These are phyloP conservation scores for Fusarium virguliforme DNA, from an alignment of 2,329 filamentous ascomycete species.

Conservation along the genomic window DNA sequence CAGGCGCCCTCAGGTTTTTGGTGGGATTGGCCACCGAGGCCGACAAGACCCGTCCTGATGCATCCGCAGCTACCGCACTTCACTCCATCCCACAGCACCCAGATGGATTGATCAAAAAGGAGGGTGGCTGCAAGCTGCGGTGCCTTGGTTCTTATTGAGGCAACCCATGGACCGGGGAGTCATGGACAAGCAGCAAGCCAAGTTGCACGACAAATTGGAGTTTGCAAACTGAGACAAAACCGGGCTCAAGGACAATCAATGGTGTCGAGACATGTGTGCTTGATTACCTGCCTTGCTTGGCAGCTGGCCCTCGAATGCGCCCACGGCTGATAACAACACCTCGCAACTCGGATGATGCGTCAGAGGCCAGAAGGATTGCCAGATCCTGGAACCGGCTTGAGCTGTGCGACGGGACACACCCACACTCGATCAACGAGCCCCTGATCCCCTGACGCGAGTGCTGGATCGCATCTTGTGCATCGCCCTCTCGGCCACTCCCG, in stretches of 20 bases:
- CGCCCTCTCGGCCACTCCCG: conserved; percentile 46
- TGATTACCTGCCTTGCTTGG: conserved; percentile 30
- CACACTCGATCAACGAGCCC: conserved; percentile 32
- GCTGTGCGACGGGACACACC: conserved; percentile 46
- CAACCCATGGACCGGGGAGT: conserved; percentile 18
- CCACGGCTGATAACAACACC: conserved; percentile 18
- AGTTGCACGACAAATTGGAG: conserved; percentile 44
- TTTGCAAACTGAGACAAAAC: conserved; percentile 45
- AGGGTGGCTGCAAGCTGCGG: conserved; percentile 28
- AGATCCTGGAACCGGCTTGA: conserved; percentile 41
- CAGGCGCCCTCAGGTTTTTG: conserved; percentile 46
- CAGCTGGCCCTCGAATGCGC: conserved; percentile 4
- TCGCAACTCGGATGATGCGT: conserved; percentile 29
- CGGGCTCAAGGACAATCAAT: conserved; percentile 38
- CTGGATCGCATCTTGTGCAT: conserved; percentile 50
- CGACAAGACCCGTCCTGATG: conserved; percentile 46
- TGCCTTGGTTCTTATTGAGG: conserved; percentile 9
- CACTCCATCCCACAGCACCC: conserved; percentile 35
- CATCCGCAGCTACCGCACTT: conserved; percentile 40
- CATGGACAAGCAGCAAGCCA: conserved; percentile 27
- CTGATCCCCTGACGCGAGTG: conserved; percentile 42
- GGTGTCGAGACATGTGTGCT: conserved; percentile 32
- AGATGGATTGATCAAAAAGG: conserved; percentile 29
- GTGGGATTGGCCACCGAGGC: conserved; percentile 47
- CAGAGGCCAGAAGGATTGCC: conserved; percentile 36